These are phyloP conservation scores for Neurospora sp. DNA, from an alignment of 495 filamentous ascomycete species.

Conservation along the genomic window DNA sequence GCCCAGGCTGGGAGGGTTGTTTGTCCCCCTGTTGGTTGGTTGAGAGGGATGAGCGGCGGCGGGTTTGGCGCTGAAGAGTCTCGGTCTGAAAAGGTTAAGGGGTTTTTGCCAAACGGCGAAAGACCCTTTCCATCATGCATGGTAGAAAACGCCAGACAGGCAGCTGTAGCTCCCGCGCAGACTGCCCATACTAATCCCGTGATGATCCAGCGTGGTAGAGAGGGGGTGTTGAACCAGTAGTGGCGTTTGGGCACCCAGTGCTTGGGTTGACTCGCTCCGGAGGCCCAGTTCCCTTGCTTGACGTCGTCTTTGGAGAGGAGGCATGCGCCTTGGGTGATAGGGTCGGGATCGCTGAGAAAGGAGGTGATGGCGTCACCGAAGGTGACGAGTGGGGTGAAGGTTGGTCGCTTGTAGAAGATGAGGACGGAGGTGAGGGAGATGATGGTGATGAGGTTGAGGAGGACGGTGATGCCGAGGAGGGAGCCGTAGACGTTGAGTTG, in stretches of 20 bases:
- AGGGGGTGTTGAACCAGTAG: slow-evolving; percentile 32
- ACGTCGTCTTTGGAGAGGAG: slow-evolving; percentile 34
- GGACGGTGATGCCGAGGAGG: slow-evolving; percentile 28
- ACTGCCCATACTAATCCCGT: slow-evolving; percentile 19
- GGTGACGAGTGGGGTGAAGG: slow-evolving; percentile 31
- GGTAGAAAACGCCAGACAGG: slow-evolving; percentile 19
- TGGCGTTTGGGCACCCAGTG: slow-evolving; percentile 30
- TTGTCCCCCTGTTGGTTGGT: background rate
- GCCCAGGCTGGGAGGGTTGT: background rate
- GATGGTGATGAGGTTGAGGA: slow-evolving; percentile 31
- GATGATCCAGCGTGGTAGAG: slow-evolving; percentile 25
- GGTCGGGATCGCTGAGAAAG: slow-evolving; percentile 33
- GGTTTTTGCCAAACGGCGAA: slow-evolving; percentile 19
- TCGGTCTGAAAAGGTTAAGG: background rate
- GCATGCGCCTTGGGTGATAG: slow-evolving; percentile 23
- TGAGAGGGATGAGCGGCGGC: background rate
- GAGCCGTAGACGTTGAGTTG: slow-evolving; percentile 30
- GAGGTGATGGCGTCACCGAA: slow-evolving; percentile 37
- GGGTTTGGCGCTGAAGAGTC: background rate
- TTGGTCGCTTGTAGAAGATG: slow-evolving; percentile 16
- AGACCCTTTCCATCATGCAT: slow-evolving; percentile 12
- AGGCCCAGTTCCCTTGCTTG: slow-evolving; percentile 27
- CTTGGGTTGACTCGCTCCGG: slow-evolving; percentile 15
- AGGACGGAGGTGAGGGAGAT: slow-evolving; percentile 25
- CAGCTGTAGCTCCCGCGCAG: slow-evolving; percentile 18